Evolutionary conservation across 345 rosid genomes (phyloP).

Genomic region (Raphanus raphanistrum): DNA sequence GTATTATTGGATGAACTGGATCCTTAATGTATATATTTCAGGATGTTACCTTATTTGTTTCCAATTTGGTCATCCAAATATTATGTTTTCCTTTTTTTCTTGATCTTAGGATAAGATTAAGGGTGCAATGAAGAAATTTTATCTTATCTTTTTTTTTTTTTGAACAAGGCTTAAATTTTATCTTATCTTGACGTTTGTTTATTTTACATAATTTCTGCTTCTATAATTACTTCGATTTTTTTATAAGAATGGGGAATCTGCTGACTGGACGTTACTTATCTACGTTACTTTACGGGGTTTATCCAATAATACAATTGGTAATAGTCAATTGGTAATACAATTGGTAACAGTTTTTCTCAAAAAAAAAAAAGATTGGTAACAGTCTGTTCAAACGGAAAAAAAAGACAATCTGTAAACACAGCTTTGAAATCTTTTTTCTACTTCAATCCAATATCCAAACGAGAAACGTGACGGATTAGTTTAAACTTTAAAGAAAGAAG

Average conservation of each 20-base stretch:
- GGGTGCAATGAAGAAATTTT: not conserved
- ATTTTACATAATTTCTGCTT: not conserved
- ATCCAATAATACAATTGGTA: constrained; percentile 8
- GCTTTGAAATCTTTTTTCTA: not conserved
- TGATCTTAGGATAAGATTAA: not conserved
- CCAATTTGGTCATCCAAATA: not conserved
- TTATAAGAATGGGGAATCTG: not conserved
- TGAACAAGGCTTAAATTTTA: no score
- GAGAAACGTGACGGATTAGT: not conserved
- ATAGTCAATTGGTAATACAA: no score
- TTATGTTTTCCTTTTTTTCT: not conserved
- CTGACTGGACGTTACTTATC: constrained; percentile 3
- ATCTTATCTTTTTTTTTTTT: not conserved
- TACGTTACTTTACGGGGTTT: not conserved
- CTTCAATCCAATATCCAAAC: not conserved
- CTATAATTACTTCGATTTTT: not conserved
- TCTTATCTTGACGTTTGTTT: not conserved
- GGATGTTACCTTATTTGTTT: not conserved
- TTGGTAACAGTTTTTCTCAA: no score
- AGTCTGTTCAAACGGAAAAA: not conserved
- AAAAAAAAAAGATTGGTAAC: no score
- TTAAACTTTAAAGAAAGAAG: not conserved
- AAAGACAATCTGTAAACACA: not conserved
- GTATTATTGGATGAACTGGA: not conserved
- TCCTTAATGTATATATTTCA: not conserved